A percentile compares a stretch with the other conserved stretches of the same genome.
Evolutionary conservation across 139 green algal genomes (phyloP).

Genomic region (Raphidocelis subcapitata): DNA sequence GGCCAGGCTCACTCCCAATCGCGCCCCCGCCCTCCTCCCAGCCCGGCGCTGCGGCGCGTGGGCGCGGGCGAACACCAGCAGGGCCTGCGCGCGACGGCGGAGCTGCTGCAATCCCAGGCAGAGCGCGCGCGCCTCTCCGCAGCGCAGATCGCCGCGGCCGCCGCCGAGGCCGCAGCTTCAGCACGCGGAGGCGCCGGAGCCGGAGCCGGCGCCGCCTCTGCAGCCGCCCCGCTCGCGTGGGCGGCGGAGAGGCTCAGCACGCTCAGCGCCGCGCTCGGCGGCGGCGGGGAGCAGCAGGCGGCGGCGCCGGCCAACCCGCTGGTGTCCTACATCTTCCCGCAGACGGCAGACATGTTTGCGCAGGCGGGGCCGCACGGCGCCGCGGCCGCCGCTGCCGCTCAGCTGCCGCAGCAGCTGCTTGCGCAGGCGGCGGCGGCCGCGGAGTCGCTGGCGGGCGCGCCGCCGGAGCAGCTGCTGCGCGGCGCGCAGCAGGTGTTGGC

Average conservation of each 20-base stretch:
- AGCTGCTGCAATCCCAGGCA: constrained; percentile 16
- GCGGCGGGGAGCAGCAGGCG: not conserved
- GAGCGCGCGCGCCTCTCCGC: not conserved
- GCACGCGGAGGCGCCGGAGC: not conserved
- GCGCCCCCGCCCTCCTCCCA: not conserved
- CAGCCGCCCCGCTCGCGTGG: not conserved
- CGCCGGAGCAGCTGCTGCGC: constrained; percentile 18
- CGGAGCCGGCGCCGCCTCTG: not conserved
- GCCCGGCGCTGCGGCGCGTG: not conserved
- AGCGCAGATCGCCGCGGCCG: not conserved
- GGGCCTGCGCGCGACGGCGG: constrained; percentile 15
- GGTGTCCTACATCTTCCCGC: constrained; percentile 10
- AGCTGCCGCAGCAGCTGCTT: not conserved
- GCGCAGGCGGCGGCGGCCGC: not conserved
- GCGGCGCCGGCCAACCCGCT: not conserved
- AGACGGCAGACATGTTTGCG: not conserved
- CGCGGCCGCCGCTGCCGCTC: not conserved
- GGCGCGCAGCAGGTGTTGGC: constrained; percentile 24
- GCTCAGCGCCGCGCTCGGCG: too few species aligned
- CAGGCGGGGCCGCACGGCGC: not conserved
- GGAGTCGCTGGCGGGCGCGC: constrained; percentile 20
- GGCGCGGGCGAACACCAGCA: constrained; percentile 3
- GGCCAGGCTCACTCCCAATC: too few species aligned
- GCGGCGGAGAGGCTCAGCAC: too few species aligned
- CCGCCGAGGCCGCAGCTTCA: not conserved